Evolutionary conservation across 129 eudicot genomes (phyloP).

Genomic region (Helichrysum umbraculigerum): DNA sequence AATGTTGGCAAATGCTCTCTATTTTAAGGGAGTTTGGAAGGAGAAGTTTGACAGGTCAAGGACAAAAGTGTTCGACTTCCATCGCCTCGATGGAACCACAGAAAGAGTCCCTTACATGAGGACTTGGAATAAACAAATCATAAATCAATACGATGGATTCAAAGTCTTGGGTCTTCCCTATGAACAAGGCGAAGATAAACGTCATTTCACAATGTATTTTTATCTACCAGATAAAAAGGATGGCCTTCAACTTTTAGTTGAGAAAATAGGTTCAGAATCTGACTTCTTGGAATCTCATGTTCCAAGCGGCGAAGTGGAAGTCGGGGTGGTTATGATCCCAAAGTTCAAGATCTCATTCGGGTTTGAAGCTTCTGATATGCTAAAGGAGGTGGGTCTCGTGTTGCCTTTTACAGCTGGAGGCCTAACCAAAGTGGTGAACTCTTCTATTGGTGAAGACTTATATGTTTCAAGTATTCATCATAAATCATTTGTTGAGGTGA

Average conservation of each 20-base stretch:
- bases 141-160: not conserved
- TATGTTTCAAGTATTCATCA: no score
- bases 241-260: not conserved
- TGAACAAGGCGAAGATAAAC: not conserved
- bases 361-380: no score
- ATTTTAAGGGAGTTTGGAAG: constrained; percentile 22
- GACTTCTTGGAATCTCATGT: no score
- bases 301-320: no score
- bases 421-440: no score
- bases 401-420: no score
- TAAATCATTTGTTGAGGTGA: no score
- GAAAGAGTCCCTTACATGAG: not conserved
- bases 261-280: not conserved
- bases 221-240: not conserved
- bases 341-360: no score
- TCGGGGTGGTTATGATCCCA: no score
- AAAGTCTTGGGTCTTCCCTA: not conserved
- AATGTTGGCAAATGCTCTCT: constrained; percentile 20
- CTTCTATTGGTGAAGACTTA: no score
- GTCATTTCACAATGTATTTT: not conserved
- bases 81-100: constrained; percentile 2
- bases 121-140: not conserved
- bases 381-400: no score
- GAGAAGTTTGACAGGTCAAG: constrained; percentile 9
- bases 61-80: constrained; percentile 13